Evolutionary conservation across 331 rosid genomes (phyloP).

Genomic region (Quercus lobata): DNA sequence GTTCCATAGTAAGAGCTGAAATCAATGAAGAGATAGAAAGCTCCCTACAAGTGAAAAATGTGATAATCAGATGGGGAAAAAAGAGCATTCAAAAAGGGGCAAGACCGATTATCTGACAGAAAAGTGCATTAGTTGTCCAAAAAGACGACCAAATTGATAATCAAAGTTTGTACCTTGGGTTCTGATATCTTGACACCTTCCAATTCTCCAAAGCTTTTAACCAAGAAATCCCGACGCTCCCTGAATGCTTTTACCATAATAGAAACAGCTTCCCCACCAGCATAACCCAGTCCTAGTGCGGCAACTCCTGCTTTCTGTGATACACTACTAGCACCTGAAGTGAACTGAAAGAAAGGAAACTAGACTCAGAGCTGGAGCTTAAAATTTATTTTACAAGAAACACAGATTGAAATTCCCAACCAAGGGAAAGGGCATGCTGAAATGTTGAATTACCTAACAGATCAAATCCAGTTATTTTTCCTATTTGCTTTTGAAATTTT

Average conservation of each 20-base stretch:
- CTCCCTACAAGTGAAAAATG: constrained; percentile 58
- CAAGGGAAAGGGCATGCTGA: too few relatives aligned
- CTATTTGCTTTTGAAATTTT: background rate
- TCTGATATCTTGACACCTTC: constrained; percentile 72
- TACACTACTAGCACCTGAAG: constrained; percentile 86
- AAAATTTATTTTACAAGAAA: background rate
- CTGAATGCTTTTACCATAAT: constrained; percentile 85
- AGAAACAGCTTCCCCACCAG: constrained; percentile 80
- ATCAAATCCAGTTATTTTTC: background rate
- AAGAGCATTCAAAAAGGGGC: background rate
- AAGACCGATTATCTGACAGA: background rate
- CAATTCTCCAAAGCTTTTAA: constrained; percentile 66
- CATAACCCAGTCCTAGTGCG: constrained; percentile 85
- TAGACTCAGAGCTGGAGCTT: background rate
- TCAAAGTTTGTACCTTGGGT: constrained; percentile 53
- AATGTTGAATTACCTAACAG: too few relatives aligned
- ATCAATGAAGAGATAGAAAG: constrained; percentile 87
- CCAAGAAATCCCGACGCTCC: constrained; percentile 84
- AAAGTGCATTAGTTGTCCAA: background rate
- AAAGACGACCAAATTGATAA: background rate
- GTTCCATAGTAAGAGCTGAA: constrained; percentile 77
- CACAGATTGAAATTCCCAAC: too few relatives aligned
- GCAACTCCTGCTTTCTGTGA: constrained; percentile 91
- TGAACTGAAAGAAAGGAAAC: constrained; percentile 43
- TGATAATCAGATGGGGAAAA: background rate